These are phyloP conservation scores for Nicotiana sylvestris DNA, from an alignment of 257 asterid species.

Conservation along the genomic window DNA sequence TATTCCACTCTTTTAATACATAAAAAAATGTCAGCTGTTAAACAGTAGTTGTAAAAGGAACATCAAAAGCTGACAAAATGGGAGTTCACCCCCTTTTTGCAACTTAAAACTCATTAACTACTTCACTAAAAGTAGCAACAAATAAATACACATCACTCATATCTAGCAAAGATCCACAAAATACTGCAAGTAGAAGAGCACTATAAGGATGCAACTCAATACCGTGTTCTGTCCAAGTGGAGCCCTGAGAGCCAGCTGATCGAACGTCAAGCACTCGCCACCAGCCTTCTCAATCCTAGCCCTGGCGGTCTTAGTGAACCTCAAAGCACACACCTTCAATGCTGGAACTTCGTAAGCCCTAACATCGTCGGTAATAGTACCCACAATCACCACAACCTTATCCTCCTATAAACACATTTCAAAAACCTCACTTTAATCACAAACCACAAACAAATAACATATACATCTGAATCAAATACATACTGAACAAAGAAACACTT, in stretches of 20 bases:
- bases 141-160: background rate
- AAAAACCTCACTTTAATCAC: background rate
- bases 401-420: constrained; percentile 23
- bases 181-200: background rate
- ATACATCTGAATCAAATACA: background rate
- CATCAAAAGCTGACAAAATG: background rate
- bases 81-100: background rate
- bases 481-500: background rate
- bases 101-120: background rate
- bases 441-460: background rate
- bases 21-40: background rate
- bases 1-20: background rate
- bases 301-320: constrained; percentile 70
- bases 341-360: constrained; percentile 37
- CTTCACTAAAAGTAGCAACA: background rate
- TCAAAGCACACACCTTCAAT: constrained; percentile 39
- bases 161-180: background rate
- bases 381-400: constrained; percentile 41
- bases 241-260: constrained; percentile 91
- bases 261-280: constrained; percentile 91
- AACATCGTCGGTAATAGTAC: constrained; percentile 41
- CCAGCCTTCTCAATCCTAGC: constrained; percentile 98
- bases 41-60: background rate
- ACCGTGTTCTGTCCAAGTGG: constrained; percentile 99
- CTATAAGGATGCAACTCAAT: background rate